Conservation (phyloP, 176 grass and related monocot species). For the Avena atlantica region DNA sequence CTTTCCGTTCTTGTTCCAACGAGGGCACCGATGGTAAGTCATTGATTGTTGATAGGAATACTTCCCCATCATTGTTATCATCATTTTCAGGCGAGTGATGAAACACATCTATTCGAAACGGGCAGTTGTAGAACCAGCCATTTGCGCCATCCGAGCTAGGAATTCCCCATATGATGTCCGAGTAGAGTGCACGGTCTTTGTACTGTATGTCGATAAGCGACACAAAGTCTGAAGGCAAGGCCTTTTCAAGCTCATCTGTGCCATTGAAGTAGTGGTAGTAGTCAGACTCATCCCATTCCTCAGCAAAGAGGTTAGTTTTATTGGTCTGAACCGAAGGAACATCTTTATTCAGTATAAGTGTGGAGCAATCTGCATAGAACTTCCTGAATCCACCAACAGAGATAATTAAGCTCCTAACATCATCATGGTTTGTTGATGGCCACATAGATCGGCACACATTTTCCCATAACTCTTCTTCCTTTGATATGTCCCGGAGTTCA, state of each 20-base stretch:
- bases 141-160: conserved; percentile 36
- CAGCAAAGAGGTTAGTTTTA: conserved; percentile 43
- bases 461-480: conserved; percentile 52
- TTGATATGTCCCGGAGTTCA: conserved; percentile 47
- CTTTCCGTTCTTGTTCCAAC: conserved; percentile 57
- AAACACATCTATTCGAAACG: conserved; percentile 45
- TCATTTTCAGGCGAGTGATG: conserved; percentile 40
- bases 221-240: conserved; percentile 43
- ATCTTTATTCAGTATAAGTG: conserved; percentile 59
- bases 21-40: conserved; percentile 35
- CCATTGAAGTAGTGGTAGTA: conserved; percentile 34
- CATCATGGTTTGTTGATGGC: conserved; percentile 41
- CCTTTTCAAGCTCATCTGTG: conserved; percentile 44
- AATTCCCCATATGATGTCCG: conserved; percentile 46
- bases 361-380: conserved; percentile 59
- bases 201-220: conserved; percentile 42
- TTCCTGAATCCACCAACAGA: conserved; percentile 60
- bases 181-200: conserved; percentile 42
- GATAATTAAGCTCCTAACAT: conserved; percentile 47
- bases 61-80: conserved; percentile 23
- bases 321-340: conserved; percentile 35
- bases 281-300: conserved; percentile 45
- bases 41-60: conserved; percentile 29
- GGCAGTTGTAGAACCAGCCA: conserved; percentile 55
- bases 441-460: conserved; percentile 49